phyloP scores from a whole-genome alignment of 495 filamentous ascomycete species.

The Xylaria intraflava region DNA sequence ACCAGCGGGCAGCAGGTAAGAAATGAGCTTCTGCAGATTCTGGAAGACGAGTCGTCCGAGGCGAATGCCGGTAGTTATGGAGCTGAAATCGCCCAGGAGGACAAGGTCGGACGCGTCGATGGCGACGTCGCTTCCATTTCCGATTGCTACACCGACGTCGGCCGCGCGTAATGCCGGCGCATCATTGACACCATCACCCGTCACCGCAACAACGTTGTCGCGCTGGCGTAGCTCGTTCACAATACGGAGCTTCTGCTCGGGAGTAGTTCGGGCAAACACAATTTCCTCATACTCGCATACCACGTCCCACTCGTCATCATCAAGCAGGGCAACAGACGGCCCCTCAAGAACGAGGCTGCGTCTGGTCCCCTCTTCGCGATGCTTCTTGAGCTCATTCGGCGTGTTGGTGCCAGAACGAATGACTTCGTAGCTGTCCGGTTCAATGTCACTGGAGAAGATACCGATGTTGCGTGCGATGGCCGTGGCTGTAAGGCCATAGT shows the following conservation, averaged over 20 bases:
- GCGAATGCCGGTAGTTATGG: conserved; percentile 55
- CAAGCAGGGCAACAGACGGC: conserved; percentile 22
- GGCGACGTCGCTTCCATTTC: conserved; percentile 67
- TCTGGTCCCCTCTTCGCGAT: conserved; percentile 4
- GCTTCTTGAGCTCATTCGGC: neutral
- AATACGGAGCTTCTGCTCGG: conserved; percentile 65
- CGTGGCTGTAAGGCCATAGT: conserved; percentile 28
- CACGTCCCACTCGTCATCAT: conserved; percentile 29
- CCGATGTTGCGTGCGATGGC: conserved; percentile 33
- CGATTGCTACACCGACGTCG: conserved; percentile 71
- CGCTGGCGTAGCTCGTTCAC: conserved; percentile 57
- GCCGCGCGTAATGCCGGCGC: conserved; percentile 64
- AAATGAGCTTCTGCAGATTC: conserved; percentile 61
- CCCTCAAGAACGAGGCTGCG: conserved; percentile 29
- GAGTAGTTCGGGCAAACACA: conserved; percentile 59
- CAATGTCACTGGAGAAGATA: conserved; percentile 1
- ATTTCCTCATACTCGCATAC: conserved; percentile 34
- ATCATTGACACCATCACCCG: conserved; percentile 69
- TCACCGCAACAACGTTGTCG: conserved; percentile 48
- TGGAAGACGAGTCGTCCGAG: conserved; percentile 58
- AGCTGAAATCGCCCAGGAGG: conserved; percentile 53
- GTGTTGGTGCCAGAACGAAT: neutral
- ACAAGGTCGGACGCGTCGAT: conserved; percentile 63
- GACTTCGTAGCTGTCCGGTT: neutral
- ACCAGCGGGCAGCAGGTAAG: conserved; percentile 49